Conservation (phyloP, 1,284 basidiomycete species). For the Jaminaea rosea region DNA sequence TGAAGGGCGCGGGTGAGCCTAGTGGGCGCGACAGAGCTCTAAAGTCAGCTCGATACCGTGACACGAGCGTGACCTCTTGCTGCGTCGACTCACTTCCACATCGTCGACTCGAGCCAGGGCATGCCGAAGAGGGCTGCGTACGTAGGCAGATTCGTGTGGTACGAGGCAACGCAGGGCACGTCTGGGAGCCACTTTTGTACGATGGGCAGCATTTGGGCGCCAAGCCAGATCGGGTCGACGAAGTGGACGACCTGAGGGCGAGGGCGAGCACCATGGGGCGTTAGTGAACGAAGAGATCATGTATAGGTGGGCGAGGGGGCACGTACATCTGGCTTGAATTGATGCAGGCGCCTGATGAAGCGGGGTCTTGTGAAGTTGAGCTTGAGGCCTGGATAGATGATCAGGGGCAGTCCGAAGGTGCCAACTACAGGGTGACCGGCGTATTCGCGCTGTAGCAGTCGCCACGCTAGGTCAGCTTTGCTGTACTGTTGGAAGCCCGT, state of each 20-base stretch:
- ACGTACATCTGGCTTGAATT: slow-evolving; percentile 53
- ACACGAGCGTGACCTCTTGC: no score
- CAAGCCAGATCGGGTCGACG: slow-evolving; percentile 55
- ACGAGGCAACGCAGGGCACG: slow-evolving; percentile 53
- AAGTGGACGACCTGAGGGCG: slow-evolving; percentile 25
- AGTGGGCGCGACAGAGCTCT: no score
- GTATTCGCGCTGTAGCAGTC: slow-evolving; percentile 48
- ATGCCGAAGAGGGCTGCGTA: slow-evolving; percentile 55
- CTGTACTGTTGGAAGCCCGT: no score
- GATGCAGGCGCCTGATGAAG: slow-evolving; percentile 51
- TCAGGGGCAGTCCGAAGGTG: slow-evolving; percentile 54
- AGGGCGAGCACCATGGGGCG: neutral
- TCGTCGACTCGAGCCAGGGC: slow-evolving; percentile 51
- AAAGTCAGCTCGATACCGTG: no score
- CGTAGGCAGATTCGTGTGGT: slow-evolving; percentile 55
- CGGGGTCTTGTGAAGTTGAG: slow-evolving; percentile 56
- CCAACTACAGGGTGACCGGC: slow-evolving; percentile 54
- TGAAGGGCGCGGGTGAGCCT: slow-evolving; percentile 34
- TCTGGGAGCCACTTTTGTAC: slow-evolving; percentile 47
- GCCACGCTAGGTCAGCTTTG: no score
- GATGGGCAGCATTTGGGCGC: slow-evolving; percentile 47
- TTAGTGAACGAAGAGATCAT: neutral
- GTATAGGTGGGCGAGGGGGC: no score
- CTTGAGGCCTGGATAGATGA: slow-evolving; percentile 55
- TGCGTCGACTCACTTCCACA: no score